Base-by-base conservation (phyloP, 202 grass and related monocot species). In the Cymbopogon flexuosus region DNA sequence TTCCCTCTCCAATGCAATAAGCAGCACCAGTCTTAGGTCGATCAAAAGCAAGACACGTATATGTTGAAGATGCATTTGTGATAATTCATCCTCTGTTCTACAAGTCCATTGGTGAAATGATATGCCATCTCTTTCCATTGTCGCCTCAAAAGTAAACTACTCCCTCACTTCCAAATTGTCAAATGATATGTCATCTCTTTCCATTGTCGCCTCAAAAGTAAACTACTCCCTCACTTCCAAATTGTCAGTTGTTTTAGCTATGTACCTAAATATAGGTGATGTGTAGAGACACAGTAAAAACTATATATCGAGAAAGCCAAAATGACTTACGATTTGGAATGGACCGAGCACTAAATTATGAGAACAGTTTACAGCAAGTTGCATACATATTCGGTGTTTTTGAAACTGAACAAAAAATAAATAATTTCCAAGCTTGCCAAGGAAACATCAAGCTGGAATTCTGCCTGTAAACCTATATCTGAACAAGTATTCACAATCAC, bases 401-500 rank as follows among this genome's bases (percentile, higher is more conserved):
- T 4, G 31, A 21, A 76, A 78, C 34, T 42, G 31, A 73, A 69
- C 41, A 68, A 86, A 89, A 74, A 86, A 34, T 5, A 77, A 83
- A 86, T 76, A 83, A 79, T 65, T 57, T 65, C 77, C 76, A 57
- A 65, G 67, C 75, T 90, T 77, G 65, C 40, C 57, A 73, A 81
- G 54, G 42, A 78, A 85, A 88, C 68, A 79, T 56, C 61, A 91
- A 88, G 82, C 66, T 64, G 79, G 45, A 76, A 73, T 61, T 75
- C 68, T 82, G 71, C 62, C 46, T 76, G 79, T 81, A 85, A 76
- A 75, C 85, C 56, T 69, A 74, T 88, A 85, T 82, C 68, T 85
- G 69, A 76, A 73, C 75, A 65, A 42, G 49, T 79, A 91, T 91
- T 70, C 85, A 91, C 85, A 91, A 46, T 68, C 65, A 84, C 43